Conservation (phyloP, 768 basidiomycete species). For the Rhizopogon vesiculosus region DNA sequence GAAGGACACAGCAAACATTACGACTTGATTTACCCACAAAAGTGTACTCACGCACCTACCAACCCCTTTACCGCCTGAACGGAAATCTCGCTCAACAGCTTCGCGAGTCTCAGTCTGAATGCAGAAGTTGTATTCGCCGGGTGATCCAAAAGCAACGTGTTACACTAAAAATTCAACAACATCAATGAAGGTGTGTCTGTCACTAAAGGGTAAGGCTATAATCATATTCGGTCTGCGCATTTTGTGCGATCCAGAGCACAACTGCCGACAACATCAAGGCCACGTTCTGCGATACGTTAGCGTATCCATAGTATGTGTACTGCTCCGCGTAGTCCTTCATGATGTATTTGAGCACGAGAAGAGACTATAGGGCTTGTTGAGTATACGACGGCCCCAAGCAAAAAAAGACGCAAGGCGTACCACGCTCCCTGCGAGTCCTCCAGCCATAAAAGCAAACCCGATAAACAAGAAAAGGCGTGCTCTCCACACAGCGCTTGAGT, state of each 20-base stretch:
- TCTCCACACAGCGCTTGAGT: slow-evolving; percentile 84
- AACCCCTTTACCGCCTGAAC: too few species aligned
- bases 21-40: too few species aligned
- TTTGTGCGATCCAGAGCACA: slow-evolving; percentile 91
- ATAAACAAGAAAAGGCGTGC: slow-evolving; percentile 89
- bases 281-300: slow-evolving; percentile 92
- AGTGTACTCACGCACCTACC: too few species aligned
- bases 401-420: slow-evolving; percentile 44
- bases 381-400: not conserved
- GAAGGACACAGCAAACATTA: too few species aligned
- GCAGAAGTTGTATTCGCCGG: too few species aligned
- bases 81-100: too few species aligned
- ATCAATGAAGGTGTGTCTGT: not conserved
- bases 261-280: slow-evolving; percentile 81
- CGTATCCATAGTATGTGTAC: slow-evolving; percentile 88
- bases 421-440: slow-evolving; percentile 94
- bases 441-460: slow-evolving; percentile 96
- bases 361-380: slow-evolving; percentile 45
- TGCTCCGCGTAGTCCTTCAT: slow-evolving; percentile 66
- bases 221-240: slow-evolving; percentile 82
- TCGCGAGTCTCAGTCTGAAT: too few species aligned
- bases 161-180: not conserved
- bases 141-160: too few species aligned
- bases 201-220: slow-evolving; percentile 75
- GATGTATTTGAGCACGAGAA: slow-evolving; percentile 89